phyloP scores from a whole-genome alignment of 2,329 filamentous ascomycete genomes.

The Fusarium sp. region DNA sequence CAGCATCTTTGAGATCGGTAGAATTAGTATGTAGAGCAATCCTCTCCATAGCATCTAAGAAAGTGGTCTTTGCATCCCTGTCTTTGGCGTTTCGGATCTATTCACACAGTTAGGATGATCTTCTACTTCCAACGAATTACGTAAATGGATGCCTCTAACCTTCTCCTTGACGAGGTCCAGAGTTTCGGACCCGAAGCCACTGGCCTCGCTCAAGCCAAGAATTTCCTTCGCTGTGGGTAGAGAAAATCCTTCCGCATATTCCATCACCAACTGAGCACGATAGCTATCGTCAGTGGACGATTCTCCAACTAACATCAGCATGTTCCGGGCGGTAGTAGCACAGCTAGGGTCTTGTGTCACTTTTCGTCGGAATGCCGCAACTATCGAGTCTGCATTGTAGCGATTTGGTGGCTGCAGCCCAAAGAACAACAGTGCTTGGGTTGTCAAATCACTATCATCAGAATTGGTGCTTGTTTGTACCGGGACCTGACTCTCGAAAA shows the following conservation, averaged over 20 bases:
- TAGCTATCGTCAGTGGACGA: constrained; percentile 54
- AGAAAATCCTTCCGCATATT: constrained; percentile 55
- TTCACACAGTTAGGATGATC: constrained; percentile 26
- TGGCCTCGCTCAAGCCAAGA: constrained; percentile 47
- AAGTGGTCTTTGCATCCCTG: constrained; percentile 51
- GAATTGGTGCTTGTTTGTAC: constrained; percentile 37
- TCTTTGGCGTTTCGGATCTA: constrained; percentile 49
- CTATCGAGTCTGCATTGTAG: constrained; percentile 53
- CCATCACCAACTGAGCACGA: constrained; percentile 52
- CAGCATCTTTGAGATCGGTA: constrained; percentile 48
- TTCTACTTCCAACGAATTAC: neutral
- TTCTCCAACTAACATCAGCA: constrained; percentile 54
- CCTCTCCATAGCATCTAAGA: constrained; percentile 54
- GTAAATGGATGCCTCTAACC: constrained; percentile 34
- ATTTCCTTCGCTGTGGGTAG: constrained; percentile 52
- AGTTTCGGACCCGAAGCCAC: constrained; percentile 46
- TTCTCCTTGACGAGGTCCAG: constrained; percentile 48
- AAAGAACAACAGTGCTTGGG: constrained; percentile 54
- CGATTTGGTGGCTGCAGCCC: constrained; percentile 55
- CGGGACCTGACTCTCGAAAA: constrained; percentile 56
- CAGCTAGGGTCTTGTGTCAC: constrained; percentile 51
- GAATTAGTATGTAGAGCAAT: constrained; percentile 53
- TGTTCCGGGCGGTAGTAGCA: constrained; percentile 51
- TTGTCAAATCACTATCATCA: constrained; percentile 52
- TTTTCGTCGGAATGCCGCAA: constrained; percentile 54